Percentiles rank a stretch among this genome's conserved stretches.
Evolutionary conservation across 495 filamentous ascomycete species (phyloP).

Genomic region (Trichoderma virens): DNA sequence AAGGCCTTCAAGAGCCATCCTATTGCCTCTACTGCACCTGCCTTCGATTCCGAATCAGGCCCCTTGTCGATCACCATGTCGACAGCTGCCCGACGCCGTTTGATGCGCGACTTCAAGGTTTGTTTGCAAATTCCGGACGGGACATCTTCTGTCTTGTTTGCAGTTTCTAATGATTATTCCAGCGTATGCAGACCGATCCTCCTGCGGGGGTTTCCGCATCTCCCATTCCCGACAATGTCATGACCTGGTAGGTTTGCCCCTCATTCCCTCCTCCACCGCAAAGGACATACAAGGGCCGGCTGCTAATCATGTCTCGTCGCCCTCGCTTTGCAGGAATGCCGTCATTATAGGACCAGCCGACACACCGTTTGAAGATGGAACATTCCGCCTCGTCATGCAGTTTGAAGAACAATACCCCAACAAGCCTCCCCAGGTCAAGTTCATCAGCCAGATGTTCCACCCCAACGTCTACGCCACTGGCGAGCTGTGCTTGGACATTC

Average conservation of each 20-base stretch:
- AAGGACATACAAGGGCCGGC: not conserved
- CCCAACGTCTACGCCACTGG: slow-evolving; percentile 97
- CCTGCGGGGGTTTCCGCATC: slow-evolving; percentile 96
- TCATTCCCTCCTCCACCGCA: slow-evolving; percentile 5
- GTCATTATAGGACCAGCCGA: slow-evolving; percentile 97
- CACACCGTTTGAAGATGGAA: slow-evolving; percentile 97
- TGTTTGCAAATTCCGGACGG: slow-evolving; percentile 13
- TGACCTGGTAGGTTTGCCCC: slow-evolving; percentile 74
- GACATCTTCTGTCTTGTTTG: not conserved
- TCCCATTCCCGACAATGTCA: slow-evolving; percentile 95
- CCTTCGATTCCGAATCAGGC: no score
- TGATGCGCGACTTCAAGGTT: slow-evolving; percentile 99
- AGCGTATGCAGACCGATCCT: slow-evolving; percentile 99
- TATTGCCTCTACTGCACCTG: no score
- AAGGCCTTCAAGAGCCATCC: no score
- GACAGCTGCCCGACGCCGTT: slow-evolving; percentile 83
- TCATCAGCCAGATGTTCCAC: slow-evolving; percentile 98
- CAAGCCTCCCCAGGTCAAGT: slow-evolving; percentile 95
- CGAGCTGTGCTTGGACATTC: slow-evolving; percentile 91
- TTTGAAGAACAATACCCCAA: slow-evolving; percentile 99
- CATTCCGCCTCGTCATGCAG: slow-evolving; percentile 96
- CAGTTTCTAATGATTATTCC: slow-evolving; percentile 14
- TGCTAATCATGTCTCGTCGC: not conserved
- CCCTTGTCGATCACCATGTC: slow-evolving; percentile 54
- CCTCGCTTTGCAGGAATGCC: slow-evolving; percentile 64